phyloP scores from a whole-genome alignment of 768 basidiomycete species.

The Macrolepiota dolichaula region DNA sequence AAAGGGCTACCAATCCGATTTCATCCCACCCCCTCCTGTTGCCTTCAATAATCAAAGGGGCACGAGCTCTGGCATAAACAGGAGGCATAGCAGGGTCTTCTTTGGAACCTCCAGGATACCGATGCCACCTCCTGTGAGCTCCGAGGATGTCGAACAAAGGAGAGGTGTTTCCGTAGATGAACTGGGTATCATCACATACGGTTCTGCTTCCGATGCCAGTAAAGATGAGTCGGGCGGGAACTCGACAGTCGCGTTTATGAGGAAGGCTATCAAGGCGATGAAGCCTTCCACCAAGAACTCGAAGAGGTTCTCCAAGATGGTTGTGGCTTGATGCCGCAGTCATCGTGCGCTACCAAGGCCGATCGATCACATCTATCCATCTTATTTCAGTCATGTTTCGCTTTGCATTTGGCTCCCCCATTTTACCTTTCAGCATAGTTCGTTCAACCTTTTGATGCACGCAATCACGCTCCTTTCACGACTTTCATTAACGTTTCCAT shows the following conservation, averaged over 20 bases:
- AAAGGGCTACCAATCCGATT: constrained; percentile 78
- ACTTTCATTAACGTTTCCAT: constrained; percentile 5
- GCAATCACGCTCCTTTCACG: constrained; percentile 4
- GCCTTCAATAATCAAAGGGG: constrained; percentile 25
- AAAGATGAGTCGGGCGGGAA: constrained; percentile 44
- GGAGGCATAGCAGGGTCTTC: constrained; percentile 36
- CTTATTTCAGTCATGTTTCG: neutral
- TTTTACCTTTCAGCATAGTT: neutral
- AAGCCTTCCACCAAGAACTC: constrained; percentile 37
- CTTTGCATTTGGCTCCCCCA: neutral
- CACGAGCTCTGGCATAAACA: constrained; percentile 13
- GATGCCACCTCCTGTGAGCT: constrained; percentile 74
- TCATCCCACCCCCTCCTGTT: constrained; percentile 36
- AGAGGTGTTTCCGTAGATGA: constrained; percentile 58
- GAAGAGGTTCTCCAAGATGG: constrained; percentile 10
- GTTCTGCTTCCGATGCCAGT: constrained; percentile 24
- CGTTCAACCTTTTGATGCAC: neutral
- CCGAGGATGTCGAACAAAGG: constrained; percentile 45
- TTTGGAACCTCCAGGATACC: constrained; percentile 48
- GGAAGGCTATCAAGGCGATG: constrained; percentile 74
- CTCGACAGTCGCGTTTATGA: constrained; percentile 53
- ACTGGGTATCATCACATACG: constrained; percentile 49
- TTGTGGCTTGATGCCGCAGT: constrained; percentile 10
- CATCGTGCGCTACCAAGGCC: neutral
- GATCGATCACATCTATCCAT: neutral